Percentiles rank a stretch among this genome's conserved stretches.
Conservation (phyloP, 2,329 filamentous ascomycete genomes). For the Xylariales sp. region DNA sequence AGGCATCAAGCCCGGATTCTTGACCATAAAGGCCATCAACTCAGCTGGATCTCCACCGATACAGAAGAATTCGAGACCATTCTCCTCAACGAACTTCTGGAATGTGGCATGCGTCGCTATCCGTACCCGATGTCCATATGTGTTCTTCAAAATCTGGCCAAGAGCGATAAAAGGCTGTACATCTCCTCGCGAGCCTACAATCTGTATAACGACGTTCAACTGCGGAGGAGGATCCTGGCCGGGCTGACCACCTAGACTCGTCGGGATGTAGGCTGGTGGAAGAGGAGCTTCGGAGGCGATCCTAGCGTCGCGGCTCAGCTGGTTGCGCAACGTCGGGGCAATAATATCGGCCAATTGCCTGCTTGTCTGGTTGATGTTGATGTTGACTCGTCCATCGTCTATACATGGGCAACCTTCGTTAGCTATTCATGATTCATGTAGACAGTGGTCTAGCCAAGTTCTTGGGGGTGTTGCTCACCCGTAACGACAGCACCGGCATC, state of each 20-base stretch:
- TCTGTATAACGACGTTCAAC: slow-evolving; percentile 52
- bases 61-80: slow-evolving; percentile 52
- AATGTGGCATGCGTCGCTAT: slow-evolving; percentile 53
- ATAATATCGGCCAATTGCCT: slow-evolving; percentile 62
- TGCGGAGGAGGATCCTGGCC: slow-evolving; percentile 32
- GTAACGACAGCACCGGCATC: slow-evolving; percentile 57
- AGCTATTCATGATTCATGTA: too few species aligned
- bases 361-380: slow-evolving; percentile 71
- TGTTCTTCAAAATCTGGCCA: slow-evolving; percentile 42
- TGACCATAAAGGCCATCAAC: slow-evolving; percentile 63
- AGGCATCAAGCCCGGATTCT: slow-evolving; percentile 70
- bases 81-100: slow-evolving; percentile 44
- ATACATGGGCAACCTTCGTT: slow-evolving; percentile 7
- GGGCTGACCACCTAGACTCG: slow-evolving; percentile 62
- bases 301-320: slow-evolving; percentile 45
- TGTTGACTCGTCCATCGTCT: slow-evolving; percentile 75
- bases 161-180: slow-evolving; percentile 57
- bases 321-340: slow-evolving; percentile 55
- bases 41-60: slow-evolving; percentile 53
- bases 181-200: slow-evolving; percentile 48
- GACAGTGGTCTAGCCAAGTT: slow-evolving; percentile 4
- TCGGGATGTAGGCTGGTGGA: slow-evolving; percentile 67
- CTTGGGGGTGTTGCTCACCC: slow-evolving; percentile 31
- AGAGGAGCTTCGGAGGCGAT: slow-evolving; percentile 34
- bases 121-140: slow-evolving; percentile 49